These are phyloP conservation scores for Naganishia antarctica DNA, from an alignment of 768 basidiomycete genomes.

Conservation along the genomic window DNA sequence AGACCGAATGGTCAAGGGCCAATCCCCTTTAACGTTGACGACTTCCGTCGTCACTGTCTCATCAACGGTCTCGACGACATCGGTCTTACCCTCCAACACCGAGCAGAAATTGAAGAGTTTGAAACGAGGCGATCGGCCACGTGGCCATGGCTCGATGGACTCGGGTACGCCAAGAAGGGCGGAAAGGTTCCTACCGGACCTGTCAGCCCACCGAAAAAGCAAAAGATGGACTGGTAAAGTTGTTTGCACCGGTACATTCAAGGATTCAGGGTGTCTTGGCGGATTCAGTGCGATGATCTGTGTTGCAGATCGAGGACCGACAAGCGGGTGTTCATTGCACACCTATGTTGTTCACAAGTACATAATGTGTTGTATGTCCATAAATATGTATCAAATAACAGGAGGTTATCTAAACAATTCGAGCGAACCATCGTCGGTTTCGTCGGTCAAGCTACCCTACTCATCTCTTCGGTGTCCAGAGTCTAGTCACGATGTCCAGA, in stretches of 20 bases:
- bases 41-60: constrained; percentile 88
- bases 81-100: constrained; percentile 82
- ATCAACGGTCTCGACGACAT: constrained; percentile 96
- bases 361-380: constrained; percentile 2
- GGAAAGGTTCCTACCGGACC: constrained; percentile 47
- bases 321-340: not conserved
- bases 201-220: constrained; percentile 35
- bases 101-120: constrained; percentile 66
- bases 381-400: constrained; percentile 6
- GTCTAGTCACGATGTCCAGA: no score
- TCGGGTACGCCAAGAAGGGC: constrained; percentile 71
- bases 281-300: not conserved
- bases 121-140: constrained; percentile 68
- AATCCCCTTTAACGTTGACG: constrained; percentile 74
- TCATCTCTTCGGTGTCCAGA: no score
- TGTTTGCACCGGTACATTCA: not conserved
- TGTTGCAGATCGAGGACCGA: not conserved
- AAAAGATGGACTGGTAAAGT: constrained; percentile 49
- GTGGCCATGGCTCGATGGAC: constrained; percentile 97
- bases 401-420: no score
- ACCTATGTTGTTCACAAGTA: no score
- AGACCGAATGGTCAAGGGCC: constrained; percentile 61
- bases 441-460: no score
- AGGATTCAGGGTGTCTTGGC: not conserved
- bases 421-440: no score